Conservation (phyloP, 2,329 filamentous ascomycete species). For the Xylaria sp. region DNA sequence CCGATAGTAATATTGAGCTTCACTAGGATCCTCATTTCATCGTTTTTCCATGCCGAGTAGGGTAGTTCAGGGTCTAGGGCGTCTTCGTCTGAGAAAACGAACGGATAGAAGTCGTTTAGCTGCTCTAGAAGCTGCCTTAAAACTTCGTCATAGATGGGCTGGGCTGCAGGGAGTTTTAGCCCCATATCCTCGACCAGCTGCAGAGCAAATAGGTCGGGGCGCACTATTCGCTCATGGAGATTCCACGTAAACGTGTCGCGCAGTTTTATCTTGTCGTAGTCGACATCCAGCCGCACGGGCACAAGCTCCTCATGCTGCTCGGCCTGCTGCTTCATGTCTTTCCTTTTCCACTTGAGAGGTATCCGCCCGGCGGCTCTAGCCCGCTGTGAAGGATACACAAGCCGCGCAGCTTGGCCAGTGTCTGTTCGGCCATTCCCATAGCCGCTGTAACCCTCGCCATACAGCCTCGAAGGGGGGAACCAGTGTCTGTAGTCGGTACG, state of each 20-base stretch:
- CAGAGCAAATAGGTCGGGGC: constrained; percentile 83
- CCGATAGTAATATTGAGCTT: constrained; percentile 99
- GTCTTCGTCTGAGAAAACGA: constrained; percentile 89
- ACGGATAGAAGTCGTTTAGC: constrained; percentile 91
- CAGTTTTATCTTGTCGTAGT: constrained; percentile 94
- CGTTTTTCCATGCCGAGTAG: constrained; percentile 96
- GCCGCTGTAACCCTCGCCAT: constrained; percentile 83
- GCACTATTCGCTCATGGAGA: constrained; percentile 86
- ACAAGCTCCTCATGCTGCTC: constrained; percentile 93
- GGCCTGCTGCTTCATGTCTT: constrained; percentile 85
- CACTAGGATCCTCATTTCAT: constrained; percentile 96
- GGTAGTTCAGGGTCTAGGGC: constrained; percentile 89
- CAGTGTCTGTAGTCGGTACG: constrained; percentile 65
- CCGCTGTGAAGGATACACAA: constrained; percentile 84
- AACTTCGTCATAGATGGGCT: constrained; percentile 71
- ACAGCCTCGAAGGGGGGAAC: constrained; percentile 69
- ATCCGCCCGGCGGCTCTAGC: constrained; percentile 80
- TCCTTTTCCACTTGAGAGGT: constrained; percentile 77
- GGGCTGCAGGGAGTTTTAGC: constrained; percentile 75
- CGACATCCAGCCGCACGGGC: constrained; percentile 90
- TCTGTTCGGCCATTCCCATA: constrained; percentile 91
- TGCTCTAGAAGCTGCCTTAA: constrained; percentile 84
- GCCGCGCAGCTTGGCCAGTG: constrained; percentile 69
- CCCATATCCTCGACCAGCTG: constrained; percentile 94
- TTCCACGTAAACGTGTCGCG: constrained; percentile 99